phyloP scores from a whole-genome alignment of 768 basidiomycete genomes.

The Psilocybe tampanensis region DNA sequence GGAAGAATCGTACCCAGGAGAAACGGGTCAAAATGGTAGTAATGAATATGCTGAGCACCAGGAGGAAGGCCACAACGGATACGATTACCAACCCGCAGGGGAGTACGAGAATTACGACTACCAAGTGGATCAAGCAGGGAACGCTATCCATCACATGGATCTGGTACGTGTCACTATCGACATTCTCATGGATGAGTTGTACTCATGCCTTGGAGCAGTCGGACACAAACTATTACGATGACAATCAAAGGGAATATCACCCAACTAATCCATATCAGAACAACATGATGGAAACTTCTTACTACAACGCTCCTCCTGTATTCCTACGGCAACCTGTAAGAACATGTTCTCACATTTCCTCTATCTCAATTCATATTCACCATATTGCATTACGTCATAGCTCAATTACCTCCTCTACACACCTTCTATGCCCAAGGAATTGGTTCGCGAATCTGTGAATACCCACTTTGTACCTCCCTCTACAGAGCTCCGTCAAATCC shows the following conservation, averaged over 20 bases:
- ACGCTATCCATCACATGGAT: constrained; percentile 18
- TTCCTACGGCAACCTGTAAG: constrained; percentile 73
- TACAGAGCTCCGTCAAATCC: constrained; percentile 40
- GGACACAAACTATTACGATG: constrained; percentile 26
- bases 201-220: constrained; percentile 4
- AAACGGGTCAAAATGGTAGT: background rate
- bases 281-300: constrained; percentile 36
- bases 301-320: constrained; percentile 44
- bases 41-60: constrained; percentile 6
- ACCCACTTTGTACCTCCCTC: constrained; percentile 73
- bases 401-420: constrained; percentile 95
- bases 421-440: constrained; percentile 57
- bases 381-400: constrained; percentile 37
- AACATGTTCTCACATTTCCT: background rate
- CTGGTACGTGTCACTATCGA: constrained; percentile 13
- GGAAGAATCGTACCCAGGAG: constrained; percentile 3
- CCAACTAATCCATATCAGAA: constrained; percentile 33
- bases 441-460: constrained; percentile 45
- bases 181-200: background rate
- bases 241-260: constrained; percentile 24
- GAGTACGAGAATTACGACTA: constrained; percentile 27
- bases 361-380: background rate
- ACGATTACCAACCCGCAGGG: constrained; percentile 8
- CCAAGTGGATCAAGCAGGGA: constrained; percentile 15
- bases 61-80: constrained; percentile 7